Conservation (phyloP, 495 filamentous ascomycete genomes). For the Penicillium manginii region DNA sequence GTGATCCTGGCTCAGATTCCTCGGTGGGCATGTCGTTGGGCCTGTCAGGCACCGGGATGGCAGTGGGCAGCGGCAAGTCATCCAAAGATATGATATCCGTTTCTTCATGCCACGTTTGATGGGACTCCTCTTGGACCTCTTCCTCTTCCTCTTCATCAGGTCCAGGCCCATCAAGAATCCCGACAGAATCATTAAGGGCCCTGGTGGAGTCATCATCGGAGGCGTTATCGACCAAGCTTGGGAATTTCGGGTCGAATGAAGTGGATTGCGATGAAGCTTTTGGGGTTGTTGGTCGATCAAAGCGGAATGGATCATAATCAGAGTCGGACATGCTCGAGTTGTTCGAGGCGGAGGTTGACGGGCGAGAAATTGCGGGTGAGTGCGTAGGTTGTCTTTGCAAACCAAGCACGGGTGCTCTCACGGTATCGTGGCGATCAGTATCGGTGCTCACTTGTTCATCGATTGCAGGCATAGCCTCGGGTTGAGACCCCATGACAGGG, state of each 20-base stretch:
- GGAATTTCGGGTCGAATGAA: constrained; percentile 8
- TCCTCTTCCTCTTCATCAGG: constrained; percentile 42
- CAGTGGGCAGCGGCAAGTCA: constrained; percentile 20
- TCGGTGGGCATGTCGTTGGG: constrained; percentile 9
- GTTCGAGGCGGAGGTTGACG: constrained; percentile 46
- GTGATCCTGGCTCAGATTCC: constrained; percentile 33
- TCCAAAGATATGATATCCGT: constrained; percentile 6
- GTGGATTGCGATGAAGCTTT: constrained; percentile 18
- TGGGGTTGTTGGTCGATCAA: constrained; percentile 43
- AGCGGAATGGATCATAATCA: constrained; percentile 52
- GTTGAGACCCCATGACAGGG: constrained; percentile 37
- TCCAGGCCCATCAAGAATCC: constrained; percentile 27
- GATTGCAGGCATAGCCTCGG: background rate
- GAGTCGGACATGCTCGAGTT: constrained; percentile 41
- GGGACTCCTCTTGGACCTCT: background rate
- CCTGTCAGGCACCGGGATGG: constrained; percentile 18
- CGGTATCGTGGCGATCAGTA: constrained; percentile 39
- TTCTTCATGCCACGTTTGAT: constrained; percentile 27
- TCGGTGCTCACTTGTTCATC: constrained; percentile 22
- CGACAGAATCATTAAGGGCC: constrained; percentile 13
- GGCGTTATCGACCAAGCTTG: background rate
- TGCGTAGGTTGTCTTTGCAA: constrained; percentile 24
- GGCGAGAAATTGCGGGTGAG: constrained; percentile 36
- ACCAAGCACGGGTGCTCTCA: constrained; percentile 35
- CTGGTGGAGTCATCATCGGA: constrained; percentile 15